Evolutionary conservation across 768 basidiomycete species (phyloP), one percentile per base, ranked within the genome.

Genomic region (Sutorius australiensis): DNA sequence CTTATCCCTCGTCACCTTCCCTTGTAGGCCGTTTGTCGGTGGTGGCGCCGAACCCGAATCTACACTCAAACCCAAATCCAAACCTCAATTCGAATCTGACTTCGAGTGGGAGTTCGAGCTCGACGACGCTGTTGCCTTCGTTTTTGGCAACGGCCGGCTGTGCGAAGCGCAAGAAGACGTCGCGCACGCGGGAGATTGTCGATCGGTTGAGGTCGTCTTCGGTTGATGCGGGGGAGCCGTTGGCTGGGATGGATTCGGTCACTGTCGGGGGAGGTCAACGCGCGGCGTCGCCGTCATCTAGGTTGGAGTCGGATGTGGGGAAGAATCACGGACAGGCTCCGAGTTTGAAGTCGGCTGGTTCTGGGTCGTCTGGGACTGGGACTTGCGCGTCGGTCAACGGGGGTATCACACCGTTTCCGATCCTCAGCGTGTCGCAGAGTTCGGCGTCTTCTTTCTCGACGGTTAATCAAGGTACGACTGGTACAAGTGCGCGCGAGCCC

Each of bases 101-200:
- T 2, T 4, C 24, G 24, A 24, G 4, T 24, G 24, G 2, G 24
- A 24, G 24, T 24, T 24, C 24, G 24, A 24, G 24, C 24, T 24
- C 24, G 21, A 58, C 59, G 12, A 55, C 61, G 0, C 14, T 66
- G 16, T 59, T 67, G 19, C 65, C 66, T 28, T 61, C 66, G 0
- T 67, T 67, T 48, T 45, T 67, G 12, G 52, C 63, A 13, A 59
- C 59, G 16, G 19, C 61, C 4, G 38, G 36, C 33, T 21, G 48
- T 42, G 24, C 24, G 39, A 64, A 66, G 31, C 54, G 62, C 12
- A 67, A 67, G 55, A 68, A 57, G 56, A 14, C 53, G 10, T 67
- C 66, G 27, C 55, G 61, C 38, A 67, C 65, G 53, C 61, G 66
- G n/a, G 65, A 68, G 53, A 68, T 67, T 34, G 61, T 67, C 1